These are phyloP conservation scores for Conoideocrella luteorostrata DNA, from an alignment of 2,329 filamentous ascomycete species.

Conservation along the genomic window DNA sequence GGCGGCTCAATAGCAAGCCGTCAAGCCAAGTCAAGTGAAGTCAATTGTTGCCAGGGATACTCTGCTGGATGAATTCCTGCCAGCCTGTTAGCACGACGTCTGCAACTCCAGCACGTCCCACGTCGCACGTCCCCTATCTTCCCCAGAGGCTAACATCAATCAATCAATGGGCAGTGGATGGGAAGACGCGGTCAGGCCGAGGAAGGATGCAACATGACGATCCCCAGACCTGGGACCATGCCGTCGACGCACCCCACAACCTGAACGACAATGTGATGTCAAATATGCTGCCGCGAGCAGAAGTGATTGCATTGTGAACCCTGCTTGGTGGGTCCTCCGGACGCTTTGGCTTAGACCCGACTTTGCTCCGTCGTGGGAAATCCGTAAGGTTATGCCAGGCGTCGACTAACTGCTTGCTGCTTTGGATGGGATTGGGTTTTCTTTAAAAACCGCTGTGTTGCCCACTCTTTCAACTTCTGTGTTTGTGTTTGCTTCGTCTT, in stretches of 20 bases:
- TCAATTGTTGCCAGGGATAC: conserved; percentile 2
- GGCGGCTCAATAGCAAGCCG: too few relatives aligned
- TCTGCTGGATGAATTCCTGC: conserved; percentile 1
- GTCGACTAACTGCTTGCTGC: not conserved
- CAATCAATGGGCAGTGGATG: too few relatives aligned
- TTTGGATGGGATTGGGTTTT: not conserved
- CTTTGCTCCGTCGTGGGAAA: not conserved
- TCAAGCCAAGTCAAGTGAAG: not conserved
- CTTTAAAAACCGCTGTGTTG: not conserved
- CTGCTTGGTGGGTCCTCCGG: not conserved
- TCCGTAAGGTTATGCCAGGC: not conserved
- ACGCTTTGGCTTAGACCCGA: too few relatives aligned
- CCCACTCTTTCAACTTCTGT: not conserved
- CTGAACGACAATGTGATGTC: conserved; percentile 1
- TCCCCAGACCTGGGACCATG: not conserved
- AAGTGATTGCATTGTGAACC: conserved; percentile 2
- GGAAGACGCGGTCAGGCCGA: too few relatives aligned
- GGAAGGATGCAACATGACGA: not conserved
- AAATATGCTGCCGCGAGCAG: not conserved
- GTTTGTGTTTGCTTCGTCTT: too few relatives aligned
- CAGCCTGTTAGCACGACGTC: too few relatives aligned
- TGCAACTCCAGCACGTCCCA: too few relatives aligned
- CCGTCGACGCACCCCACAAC: not conserved
- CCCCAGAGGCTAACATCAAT: too few relatives aligned
- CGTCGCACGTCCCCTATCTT: too few relatives aligned